Conservation (phyloP, 2,329 filamentous ascomycete species). For the Microsporum ferrugineum region DNA sequence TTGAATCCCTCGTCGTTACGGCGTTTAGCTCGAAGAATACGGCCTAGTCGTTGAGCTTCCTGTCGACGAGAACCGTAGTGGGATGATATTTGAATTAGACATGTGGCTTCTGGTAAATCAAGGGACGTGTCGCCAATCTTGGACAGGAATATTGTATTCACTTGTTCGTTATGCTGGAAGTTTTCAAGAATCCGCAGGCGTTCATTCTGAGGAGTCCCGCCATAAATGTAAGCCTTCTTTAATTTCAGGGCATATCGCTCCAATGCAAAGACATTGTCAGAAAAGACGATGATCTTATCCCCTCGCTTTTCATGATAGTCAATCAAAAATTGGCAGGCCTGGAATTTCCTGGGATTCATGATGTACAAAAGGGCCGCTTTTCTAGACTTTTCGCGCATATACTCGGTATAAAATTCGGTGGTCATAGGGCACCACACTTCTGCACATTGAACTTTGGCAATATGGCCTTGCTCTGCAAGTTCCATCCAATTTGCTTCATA, state of each 20-base stretch:
- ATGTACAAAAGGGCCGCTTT: slow-evolving; percentile 68
- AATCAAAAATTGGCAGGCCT: slow-evolving; percentile 95
- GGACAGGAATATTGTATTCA: slow-evolving; percentile 89
- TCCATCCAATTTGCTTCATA: slow-evolving; percentile 99
- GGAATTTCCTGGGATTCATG: slow-evolving; percentile 96
- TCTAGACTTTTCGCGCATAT: slow-evolving; percentile 59
- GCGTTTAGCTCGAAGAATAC: slow-evolving; percentile 87
- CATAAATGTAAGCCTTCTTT: slow-evolving; percentile 81
- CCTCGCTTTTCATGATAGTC: slow-evolving; percentile 91
- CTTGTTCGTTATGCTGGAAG: slow-evolving; percentile 80
- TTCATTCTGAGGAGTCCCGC: slow-evolving; percentile 74
- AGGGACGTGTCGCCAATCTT: slow-evolving; percentile 99
- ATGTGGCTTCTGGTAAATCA: slow-evolving; percentile 90
- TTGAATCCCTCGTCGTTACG: slow-evolving; percentile 98
- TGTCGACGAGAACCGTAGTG: slow-evolving; percentile 95
- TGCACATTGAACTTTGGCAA: slow-evolving; percentile 91
- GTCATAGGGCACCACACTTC: slow-evolving; percentile 99
- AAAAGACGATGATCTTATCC: slow-evolving; percentile 97
- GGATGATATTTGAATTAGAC: slow-evolving; percentile 91
- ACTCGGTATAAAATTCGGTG: slow-evolving; percentile 93
- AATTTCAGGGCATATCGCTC: slow-evolving; percentile 75
- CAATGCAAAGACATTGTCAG: slow-evolving; percentile 90
- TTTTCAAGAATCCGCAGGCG: slow-evolving; percentile 81
- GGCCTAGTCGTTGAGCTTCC: slow-evolving; percentile 84
- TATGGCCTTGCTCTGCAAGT: slow-evolving; percentile 89